Base-by-base conservation (phyloP, 345 rosid species). In the Linum trigynum region DNA sequence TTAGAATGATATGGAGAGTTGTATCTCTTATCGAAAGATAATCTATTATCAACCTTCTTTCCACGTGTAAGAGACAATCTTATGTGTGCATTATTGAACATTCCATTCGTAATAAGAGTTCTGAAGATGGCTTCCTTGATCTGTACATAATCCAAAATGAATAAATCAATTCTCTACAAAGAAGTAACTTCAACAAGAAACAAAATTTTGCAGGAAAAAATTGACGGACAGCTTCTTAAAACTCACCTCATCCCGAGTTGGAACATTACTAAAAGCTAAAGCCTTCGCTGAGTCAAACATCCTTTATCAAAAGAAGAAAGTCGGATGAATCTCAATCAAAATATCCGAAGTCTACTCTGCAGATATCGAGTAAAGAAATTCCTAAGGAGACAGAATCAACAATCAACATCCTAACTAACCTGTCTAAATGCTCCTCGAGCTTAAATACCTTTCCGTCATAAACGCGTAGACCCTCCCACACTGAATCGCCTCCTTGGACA, bases 401-500 rank as follows among this genome's bases (percentile, higher is more conserved):
- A 23, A 23, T 0, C 32, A n/a, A n/a, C n/a, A 56, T 57, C 48
- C 68, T 45, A 41, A 62, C 76, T 65, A 63, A 92, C 98, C 96
- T 73, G 43, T 92, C 96, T 37, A 89, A 68, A 80, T 87, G 96
- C 65, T 86, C 95, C 61, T 92, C 96, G 68, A 92, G 95, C 81
- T 87, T n/a, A n/a, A n/a, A n/a, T n/a, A 89, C 58, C 76, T 81
- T 89, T 71, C 92, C 82, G 38, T 67, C 75, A 69, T 89, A 87
- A 67, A 89, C 66, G 62, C 95, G 71, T 65, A 92, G 92, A 60
- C 98, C 98, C 83, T 92, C 96, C 98, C 98, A 92, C 59, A 82
- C 96, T 15, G 84, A 89, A 70, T 89, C 95, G 71, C 98, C 95
- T 10, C 98, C 96, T 89, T 89, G 95, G 65, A 92, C 91, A 66